Percentiles rank a stretch among this genome's conserved stretches.
phyloP scores from a whole-genome alignment of 768 basidiomycete genomes.

The Termitomyces bulborhizus region DNA sequence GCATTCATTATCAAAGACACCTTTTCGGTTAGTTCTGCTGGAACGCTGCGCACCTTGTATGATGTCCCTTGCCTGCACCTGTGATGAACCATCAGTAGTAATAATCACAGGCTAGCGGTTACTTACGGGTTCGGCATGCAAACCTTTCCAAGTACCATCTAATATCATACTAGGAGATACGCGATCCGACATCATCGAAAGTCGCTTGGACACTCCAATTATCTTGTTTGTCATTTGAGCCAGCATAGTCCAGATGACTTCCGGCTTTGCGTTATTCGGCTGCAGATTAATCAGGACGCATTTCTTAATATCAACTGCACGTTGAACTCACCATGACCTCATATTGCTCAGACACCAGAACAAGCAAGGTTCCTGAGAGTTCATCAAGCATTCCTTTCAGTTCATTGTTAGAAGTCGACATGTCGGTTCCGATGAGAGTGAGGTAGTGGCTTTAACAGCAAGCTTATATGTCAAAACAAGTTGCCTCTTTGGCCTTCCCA shows the following conservation, averaged over 20 bases:
- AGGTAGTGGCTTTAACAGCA: neutral
- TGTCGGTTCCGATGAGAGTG: neutral
- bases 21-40: neutral
- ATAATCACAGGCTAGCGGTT: neutral
- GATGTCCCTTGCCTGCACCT: neutral
- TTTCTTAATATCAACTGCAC: neutral
- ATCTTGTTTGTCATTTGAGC: neutral
- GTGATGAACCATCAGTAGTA: neutral
- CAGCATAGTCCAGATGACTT: neutral
- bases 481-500: neutral
- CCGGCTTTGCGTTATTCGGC: conserved; percentile 1
- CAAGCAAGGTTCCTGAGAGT: neutral
- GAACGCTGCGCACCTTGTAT: conserved; percentile 1
- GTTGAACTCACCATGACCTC: neutral
- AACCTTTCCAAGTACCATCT: neutral
- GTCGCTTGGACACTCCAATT: neutral
- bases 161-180: neutral
- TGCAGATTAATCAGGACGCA: neutral
- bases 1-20: conserved; percentile 2
- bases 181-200: neutral
- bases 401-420: neutral
- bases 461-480: neutral
- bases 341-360: neutral
- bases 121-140: neutral
- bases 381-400: neutral